Base-by-base conservation (phyloP, 371 early-diverging fungal species). In the Amoeboaphelidium protococcarum region DNA sequence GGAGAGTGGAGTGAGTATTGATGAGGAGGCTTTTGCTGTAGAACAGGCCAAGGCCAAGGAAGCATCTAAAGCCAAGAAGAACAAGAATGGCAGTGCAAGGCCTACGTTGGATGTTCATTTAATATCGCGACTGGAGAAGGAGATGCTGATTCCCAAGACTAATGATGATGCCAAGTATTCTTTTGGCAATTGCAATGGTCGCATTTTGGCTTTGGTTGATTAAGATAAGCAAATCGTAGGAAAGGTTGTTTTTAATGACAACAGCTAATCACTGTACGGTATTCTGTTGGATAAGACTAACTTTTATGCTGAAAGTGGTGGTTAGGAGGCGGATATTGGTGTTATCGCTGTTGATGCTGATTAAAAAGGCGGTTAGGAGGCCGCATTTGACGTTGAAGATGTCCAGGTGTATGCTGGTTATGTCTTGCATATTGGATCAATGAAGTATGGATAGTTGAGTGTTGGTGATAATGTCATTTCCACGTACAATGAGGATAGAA, bases 261-360 rank as follows among this genome's bases (percentile, higher is more conserved):
- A 49, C 1, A 58, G n/a, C n/a, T n/a, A n/a, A n/a, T n/a, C n/a
- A n/a, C n/a, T n/a, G n/a, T n/a, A 65, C 55, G 88, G 92, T 52
- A 63, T 98, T n/a, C 61, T 98, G 50, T 72, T 91, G 42, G 94
- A 98, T 65, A 72, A 76, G 56, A 92, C 99, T 51, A 90, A 89
- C 76, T 94, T 98, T 57, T 99, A 98, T 61, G 87, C 91, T 41
- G 99, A 98, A 66, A 74, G 74, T 46, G 99, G 99, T 59, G 99
- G 99, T 31, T 98, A 99, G 63, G 81, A 85, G 55, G 87, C 77
- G 54, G 99, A 99, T 59, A 78, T 74, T n/a, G 99, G 99, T 44
- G 68, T 72, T 49, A 73, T 78, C 26, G 65, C 74, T 25, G 63
- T 77, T 41, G 83, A 85, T 53, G 6, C 37, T 31, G 67, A n/a